phyloP scores from a whole-genome alignment of 2,329 filamentous ascomycete genomes.

The Malbranchea zuffiana region DNA sequence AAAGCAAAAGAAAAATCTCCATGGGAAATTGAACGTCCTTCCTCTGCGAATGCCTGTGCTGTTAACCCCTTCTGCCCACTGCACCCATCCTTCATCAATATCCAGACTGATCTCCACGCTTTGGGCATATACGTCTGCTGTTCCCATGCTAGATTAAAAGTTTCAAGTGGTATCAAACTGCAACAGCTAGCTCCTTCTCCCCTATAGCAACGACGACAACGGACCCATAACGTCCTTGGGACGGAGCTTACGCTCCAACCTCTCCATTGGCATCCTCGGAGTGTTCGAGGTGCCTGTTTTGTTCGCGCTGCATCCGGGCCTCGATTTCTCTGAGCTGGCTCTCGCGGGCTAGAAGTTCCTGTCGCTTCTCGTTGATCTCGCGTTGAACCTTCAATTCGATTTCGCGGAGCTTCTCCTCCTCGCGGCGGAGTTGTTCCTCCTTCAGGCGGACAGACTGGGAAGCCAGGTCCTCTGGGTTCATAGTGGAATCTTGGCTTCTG shows the following conservation, averaged over 20 bases:
- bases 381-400: conserved; percentile 99
- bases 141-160: too few relatives aligned
- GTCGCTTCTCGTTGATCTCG: conserved; percentile 99
- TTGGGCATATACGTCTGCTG: too few relatives aligned
- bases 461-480: conserved; percentile 73
- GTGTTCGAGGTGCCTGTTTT: conserved; percentile 36
- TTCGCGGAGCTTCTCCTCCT: conserved; percentile 99
- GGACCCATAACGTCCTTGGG: neutral
- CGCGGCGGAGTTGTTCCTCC: conserved; percentile 97
- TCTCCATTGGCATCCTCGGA: conserved; percentile 20
- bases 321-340: conserved; percentile 98
- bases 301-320: conserved; percentile 87
- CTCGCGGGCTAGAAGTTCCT: conserved; percentile 93
- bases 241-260: conserved; percentile 12
- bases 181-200: neutral
- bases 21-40: conserved; percentile 4
- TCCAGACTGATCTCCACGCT: too few relatives aligned
- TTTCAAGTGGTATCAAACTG: conserved; percentile 10
- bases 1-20: conserved; percentile 5
- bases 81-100: neutral
- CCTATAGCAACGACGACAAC: neutral
- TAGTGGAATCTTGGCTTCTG: conserved; percentile 14
- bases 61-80: conserved; percentile 7
- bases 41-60: too few relatives aligned
- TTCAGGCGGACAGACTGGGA: conserved; percentile 97